Percentiles rank a stretch among this genome's conserved stretches.
Conservation (phyloP, 805 yeast genomes). For the Nakazawaea molendinolei region DNA sequence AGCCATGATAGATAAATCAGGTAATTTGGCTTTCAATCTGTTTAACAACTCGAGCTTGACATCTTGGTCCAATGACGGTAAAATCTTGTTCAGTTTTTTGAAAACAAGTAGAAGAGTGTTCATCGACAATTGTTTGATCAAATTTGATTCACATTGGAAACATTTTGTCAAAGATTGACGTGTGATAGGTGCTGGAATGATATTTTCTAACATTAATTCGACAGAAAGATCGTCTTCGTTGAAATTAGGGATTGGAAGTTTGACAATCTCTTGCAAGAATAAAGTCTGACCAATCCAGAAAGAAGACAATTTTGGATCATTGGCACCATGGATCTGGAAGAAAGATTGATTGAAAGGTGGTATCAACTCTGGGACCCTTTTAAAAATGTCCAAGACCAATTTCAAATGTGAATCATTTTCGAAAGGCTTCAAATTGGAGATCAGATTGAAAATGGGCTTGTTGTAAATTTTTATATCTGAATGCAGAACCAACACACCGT, state of each 20-base stretch:
- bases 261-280: slow-evolving; percentile 52
- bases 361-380: slow-evolving; percentile 58
- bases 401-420: slow-evolving; percentile 60
- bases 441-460: slow-evolving; percentile 53
- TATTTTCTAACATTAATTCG: slow-evolving; percentile 35
- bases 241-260: slow-evolving; percentile 42
- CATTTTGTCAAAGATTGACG: slow-evolving; percentile 52
- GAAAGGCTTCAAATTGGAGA: slow-evolving; percentile 74
- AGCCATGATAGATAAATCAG: slow-evolving; percentile 41
- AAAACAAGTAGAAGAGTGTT: slow-evolving; percentile 52
- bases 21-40: slow-evolving; percentile 29
- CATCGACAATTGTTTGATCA: slow-evolving; percentile 58
- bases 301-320: slow-evolving; percentile 74
- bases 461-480: slow-evolving; percentile 55
- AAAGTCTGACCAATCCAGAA: slow-evolving; percentile 78
- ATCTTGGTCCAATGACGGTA: slow-evolving; percentile 23
- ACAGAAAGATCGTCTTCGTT: slow-evolving; percentile 2
- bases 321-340: slow-evolving; percentile 54
- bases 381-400: slow-evolving; percentile 43
- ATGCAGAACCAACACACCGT: slow-evolving; percentile 36
- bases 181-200: slow-evolving; percentile 61
- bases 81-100: slow-evolving; percentile 42
- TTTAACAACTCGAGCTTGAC: slow-evolving; percentile 18
- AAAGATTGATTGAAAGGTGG: slow-evolving; percentile 61
- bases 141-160: slow-evolving; percentile 38